phyloP scores from a whole-genome alignment of 768 basidiomycete species.

The Boletus sensibilis region DNA sequence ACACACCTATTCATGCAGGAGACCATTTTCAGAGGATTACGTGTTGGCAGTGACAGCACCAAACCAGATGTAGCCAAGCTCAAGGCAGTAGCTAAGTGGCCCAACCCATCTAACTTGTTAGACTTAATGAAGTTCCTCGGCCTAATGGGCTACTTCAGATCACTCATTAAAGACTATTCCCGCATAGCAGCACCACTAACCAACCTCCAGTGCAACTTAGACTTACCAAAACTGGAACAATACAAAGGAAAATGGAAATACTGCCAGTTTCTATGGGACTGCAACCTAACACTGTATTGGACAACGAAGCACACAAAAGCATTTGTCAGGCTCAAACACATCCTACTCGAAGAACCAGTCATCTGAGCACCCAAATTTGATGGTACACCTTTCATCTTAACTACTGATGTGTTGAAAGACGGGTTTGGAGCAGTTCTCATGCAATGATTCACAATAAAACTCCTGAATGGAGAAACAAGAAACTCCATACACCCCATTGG shows the following conservation, averaged over 20 bases:
- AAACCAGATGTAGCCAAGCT: constrained; percentile 2
- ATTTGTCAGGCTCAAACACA: constrained; percentile 32
- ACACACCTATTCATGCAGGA: constrained; percentile 9
- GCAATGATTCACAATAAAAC: constrained; percentile 10
- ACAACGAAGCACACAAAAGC: constrained; percentile 19
- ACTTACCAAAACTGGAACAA: neutral
- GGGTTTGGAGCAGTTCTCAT: constrained; percentile 35
- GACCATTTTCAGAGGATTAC: neutral
- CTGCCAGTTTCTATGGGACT: neutral
- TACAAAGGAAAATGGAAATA: neutral
- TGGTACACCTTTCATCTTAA: constrained; percentile 38
- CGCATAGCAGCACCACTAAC: neutral
- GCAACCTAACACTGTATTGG: constrained; percentile 9
- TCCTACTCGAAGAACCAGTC: constrained; percentile 17
- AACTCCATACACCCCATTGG: constrained; percentile 2
- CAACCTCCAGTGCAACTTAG: neutral
- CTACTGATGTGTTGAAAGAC: constrained; percentile 34
- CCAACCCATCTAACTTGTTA: neutral
- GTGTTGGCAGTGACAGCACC: neutral
- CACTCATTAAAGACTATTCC: constrained; percentile 10
- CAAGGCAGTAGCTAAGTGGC: constrained; percentile 6
- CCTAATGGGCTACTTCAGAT: constrained; percentile 5
- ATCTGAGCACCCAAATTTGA: constrained; percentile 28
- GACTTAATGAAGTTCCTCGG: constrained; percentile 5
- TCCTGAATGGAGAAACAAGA: neutral